phyloP scores from a whole-genome alignment of 129 eudicot species.

The Pseudognaphalium luteoalbum region DNA sequence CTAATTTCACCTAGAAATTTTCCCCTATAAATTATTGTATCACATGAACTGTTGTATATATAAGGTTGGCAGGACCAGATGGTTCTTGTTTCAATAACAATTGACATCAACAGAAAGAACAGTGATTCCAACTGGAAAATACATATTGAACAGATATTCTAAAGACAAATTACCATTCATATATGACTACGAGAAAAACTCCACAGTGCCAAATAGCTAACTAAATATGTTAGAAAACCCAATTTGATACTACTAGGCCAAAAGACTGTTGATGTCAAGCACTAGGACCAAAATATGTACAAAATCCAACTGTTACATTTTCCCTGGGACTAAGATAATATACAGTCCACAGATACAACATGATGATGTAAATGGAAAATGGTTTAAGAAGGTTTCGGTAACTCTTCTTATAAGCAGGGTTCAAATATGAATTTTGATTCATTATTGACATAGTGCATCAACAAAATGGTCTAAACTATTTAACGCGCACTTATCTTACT shows the following conservation, averaged over 20 bases:
- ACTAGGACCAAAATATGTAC: not conserved
- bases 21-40: not conserved
- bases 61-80: not conserved
- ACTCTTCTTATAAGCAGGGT: not conserved
- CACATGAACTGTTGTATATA: not conserved
- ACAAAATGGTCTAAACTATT: conserved; percentile 1
- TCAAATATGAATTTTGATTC: conserved; percentile 7
- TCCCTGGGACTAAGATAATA: not conserved
- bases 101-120: not conserved
- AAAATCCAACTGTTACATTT: conserved; percentile 9
- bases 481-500: conserved; percentile 44
- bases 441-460: not conserved
- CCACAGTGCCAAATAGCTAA: not conserved
- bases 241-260: not conserved
- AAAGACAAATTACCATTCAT: not conserved
- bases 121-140: not conserved
- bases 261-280: too few relatives aligned
- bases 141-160: not conserved
- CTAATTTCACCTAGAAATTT: conserved; percentile 1
- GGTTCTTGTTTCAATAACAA: not conserved
- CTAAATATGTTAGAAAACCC: not conserved
- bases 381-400: not conserved
- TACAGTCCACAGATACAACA: too few relatives aligned
- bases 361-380: too few relatives aligned
- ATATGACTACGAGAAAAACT: not conserved